Conservation (phyloP, 2,329 filamentous ascomycete genomes). For the Hypoxylon sp. region DNA sequence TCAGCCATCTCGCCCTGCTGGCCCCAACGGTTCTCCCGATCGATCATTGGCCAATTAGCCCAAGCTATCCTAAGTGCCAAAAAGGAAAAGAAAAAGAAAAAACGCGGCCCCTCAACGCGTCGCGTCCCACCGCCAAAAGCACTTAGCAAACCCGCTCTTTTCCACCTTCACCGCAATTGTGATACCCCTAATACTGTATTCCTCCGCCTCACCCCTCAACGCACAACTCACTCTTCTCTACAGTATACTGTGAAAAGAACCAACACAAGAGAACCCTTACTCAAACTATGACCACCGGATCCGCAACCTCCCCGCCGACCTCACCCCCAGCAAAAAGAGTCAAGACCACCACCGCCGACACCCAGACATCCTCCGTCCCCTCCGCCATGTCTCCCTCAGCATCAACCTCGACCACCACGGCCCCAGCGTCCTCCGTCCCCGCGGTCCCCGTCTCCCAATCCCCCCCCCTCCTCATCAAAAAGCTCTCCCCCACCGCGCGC, state of each 20-base stretch:
- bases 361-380: conserved; percentile 49
- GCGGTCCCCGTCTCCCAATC: conserved; percentile 48
- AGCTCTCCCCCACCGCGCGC: conserved; percentile 79
- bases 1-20: conserved; percentile 1
- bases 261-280: conserved; percentile 2
- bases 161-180: conserved; percentile 30
- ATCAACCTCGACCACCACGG: conserved; percentile 4
- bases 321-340: conserved; percentile 83
- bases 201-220: not conserved
- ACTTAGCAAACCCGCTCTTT: conserved; percentile 7
- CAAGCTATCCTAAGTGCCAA: not conserved
- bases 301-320: conserved; percentile 64
- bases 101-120: conserved; percentile 33
- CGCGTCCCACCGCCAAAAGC: conserved; percentile 25
- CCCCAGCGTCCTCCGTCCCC: conserved; percentile 34
- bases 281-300: conserved; percentile 47
- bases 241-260: no score
- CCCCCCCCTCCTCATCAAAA: conserved; percentile 84
- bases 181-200: not conserved
- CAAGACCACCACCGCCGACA: conserved; percentile 59
- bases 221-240: no score
- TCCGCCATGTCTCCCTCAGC: conserved; percentile 30
- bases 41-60: conserved; percentile 39
- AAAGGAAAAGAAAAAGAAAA: no score
- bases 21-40: no score